These are phyloP conservation scores for Ceratocystis eucalypticola DNA, from an alignment of 2,329 filamentous ascomycete species.

Conservation along the genomic window DNA sequence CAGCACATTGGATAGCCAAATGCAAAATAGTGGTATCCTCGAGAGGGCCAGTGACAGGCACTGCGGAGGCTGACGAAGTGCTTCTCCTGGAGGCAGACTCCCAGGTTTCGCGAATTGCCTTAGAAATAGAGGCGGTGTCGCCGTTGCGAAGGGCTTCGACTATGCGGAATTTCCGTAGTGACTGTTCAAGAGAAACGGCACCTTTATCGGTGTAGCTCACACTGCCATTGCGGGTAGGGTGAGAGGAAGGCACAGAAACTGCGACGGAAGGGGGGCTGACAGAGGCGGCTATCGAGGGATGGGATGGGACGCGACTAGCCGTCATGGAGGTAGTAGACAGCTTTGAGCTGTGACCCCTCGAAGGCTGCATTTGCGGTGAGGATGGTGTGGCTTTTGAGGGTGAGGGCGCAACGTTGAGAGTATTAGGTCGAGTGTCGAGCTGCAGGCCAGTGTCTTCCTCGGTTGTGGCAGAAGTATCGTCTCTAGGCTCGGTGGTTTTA, in stretches of 20 bases:
- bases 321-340: constrained; percentile 33
- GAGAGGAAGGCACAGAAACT: constrained; percentile 19
- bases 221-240: constrained; percentile 20
- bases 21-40: constrained; percentile 87
- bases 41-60: constrained; percentile 32
- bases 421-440: constrained; percentile 12
- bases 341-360: constrained; percentile 34
- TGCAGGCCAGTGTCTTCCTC: constrained; percentile 11
- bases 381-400: constrained; percentile 6
- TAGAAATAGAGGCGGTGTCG: constrained; percentile 80
- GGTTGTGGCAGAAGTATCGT: constrained; percentile 6
- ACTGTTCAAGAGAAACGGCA: constrained; percentile 63
- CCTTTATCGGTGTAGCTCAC: constrained; percentile 30
- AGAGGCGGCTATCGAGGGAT: constrained; percentile 24
- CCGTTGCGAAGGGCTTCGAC: constrained; percentile 86
- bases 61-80: constrained; percentile 39
- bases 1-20: constrained; percentile 88
- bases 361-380: constrained; percentile 16
- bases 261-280: constrained; percentile 26
- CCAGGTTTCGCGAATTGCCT: constrained; percentile 58
- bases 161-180: constrained; percentile 82
- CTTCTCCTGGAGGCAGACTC: constrained; percentile 41
- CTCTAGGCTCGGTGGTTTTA: constrained; percentile 10
- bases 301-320: constrained; percentile 32
- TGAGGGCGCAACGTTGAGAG: constrained; percentile 12